A percentile compares a stretch with the other conserved stretches of the same genome.
phyloP scores from a whole-genome alignment of 345 rosid species.

The Sonneratia caseolaris region DNA sequence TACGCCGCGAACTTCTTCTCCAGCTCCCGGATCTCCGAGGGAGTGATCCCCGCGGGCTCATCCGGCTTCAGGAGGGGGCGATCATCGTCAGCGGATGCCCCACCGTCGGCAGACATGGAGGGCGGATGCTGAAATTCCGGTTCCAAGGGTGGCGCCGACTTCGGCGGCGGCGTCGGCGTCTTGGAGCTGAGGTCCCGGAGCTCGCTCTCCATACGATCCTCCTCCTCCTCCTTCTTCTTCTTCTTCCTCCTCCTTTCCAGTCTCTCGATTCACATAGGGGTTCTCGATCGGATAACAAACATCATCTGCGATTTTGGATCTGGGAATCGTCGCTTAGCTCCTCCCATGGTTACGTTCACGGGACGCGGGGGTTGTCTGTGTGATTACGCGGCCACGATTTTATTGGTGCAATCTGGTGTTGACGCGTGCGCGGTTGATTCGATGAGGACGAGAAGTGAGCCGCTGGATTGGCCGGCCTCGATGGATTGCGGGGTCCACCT shows the following conservation, averaged over 20 bases:
- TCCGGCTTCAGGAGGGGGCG: slow-evolving; percentile 70
- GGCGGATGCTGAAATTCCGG: slow-evolving; percentile 6
- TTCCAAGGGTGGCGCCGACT: background rate
- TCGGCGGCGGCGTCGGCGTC: slow-evolving; percentile 8
- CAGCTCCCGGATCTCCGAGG: slow-evolving; percentile 48
- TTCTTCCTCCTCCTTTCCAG: too few relatives aligned
- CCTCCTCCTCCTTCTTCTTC: background rate
- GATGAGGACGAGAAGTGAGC: background rate
- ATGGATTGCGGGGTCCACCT: background rate
- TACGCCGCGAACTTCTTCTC: slow-evolving; percentile 85
- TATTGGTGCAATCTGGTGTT: background rate
- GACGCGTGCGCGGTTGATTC: background rate
- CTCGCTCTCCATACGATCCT: slow-evolving; percentile 45
- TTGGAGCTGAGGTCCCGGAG: slow-evolving; percentile 41
- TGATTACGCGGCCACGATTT: background rate
- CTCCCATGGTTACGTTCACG: slow-evolving; percentile 1
- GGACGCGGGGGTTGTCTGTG: slow-evolving; percentile 7
- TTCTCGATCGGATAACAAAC: background rate
- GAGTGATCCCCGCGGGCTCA: slow-evolving; percentile 18
- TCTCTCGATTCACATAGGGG: background rate
- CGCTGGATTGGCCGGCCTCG: background rate
- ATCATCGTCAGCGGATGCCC: slow-evolving; percentile 46
- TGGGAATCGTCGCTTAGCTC: background rate
- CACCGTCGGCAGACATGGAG: slow-evolving; percentile 9
- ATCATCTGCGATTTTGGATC: background rate